Conservation (phyloP, 2,329 filamentous ascomycete species). For the Hymenoscyphus salicellus region DNA sequence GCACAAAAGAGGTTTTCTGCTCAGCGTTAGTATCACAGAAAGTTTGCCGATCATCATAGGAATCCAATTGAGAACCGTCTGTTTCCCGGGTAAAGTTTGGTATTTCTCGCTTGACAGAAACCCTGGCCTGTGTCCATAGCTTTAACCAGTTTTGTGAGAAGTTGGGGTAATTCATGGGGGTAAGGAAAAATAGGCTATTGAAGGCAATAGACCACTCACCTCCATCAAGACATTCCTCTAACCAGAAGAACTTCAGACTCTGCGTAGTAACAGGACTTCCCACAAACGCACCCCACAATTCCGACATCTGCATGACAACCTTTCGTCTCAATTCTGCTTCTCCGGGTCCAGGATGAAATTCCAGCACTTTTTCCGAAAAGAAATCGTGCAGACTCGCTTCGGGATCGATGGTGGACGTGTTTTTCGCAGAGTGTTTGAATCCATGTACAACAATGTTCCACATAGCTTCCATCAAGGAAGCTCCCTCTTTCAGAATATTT, state of each 20-base stretch:
- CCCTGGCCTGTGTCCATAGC: neutral
- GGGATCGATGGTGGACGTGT: slow-evolving; percentile 47
- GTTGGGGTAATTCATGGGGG: too few relatives aligned
- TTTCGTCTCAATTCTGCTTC: slow-evolving; percentile 36
- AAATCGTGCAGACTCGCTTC: slow-evolving; percentile 50
- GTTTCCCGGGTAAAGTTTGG: too few relatives aligned
- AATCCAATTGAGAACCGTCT: too few relatives aligned
- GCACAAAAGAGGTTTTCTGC: slow-evolving; percentile 36
- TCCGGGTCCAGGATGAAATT: slow-evolving; percentile 40
- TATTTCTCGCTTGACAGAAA: neutral
- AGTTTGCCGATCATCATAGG: neutral
- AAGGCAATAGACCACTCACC: slow-evolving; percentile 27
- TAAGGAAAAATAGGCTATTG: neutral
- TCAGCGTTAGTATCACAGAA: neutral
- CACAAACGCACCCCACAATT: slow-evolving; percentile 52
- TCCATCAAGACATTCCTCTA: slow-evolving; percentile 57
- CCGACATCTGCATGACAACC: slow-evolving; percentile 40
- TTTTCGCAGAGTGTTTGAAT: slow-evolving; percentile 51
- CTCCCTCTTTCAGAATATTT: slow-evolving; percentile 21
- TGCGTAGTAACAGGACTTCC: slow-evolving; percentile 49
- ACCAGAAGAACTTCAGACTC: slow-evolving; percentile 56
- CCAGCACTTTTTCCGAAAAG: slow-evolving; percentile 49
- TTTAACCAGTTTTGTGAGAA: too few relatives aligned
- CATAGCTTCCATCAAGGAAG: slow-evolving; percentile 40
- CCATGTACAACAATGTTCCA: slow-evolving; percentile 54